Base-by-base conservation (phyloP, 805 yeast genomes). In the Citeromyces matritensis region DNA sequence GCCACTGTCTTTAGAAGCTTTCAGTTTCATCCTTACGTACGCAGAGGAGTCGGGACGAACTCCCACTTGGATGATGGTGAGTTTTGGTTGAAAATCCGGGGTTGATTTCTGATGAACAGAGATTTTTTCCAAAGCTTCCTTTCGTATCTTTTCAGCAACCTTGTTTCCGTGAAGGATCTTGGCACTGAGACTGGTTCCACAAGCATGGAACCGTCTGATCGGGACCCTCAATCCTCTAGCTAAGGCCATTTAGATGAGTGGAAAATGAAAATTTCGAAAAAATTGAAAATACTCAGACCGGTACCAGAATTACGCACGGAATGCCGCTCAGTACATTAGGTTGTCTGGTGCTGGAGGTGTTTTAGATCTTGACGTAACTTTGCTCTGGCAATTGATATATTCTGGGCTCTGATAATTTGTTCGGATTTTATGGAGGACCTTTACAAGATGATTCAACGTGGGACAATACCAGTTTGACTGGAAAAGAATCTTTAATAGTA, bases 1-100 rank as follows among this genome's bases (percentile, higher is more conserved):
- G 33, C 74, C 71, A 25, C 85, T 74, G 40, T 74, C 82, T 34
- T 63, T 59, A 19, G 88, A 81, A 8, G 91, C 88, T 50, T 73
- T 77, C 37, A 76, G 55, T 52, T 81, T 81, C 84, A 78, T 79
- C 40, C 72, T 67, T 30, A 81, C 86, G 51, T 81, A 81, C 3
- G 84, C 77, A n/a, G 78, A 60, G 9, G 91, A 79, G 46, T 81
- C 94, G 14, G 77, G 78, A 51, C 88, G 64, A 15, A 59, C 57
- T 34, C 93, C 94, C 14, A 81, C 79, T 55, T 81, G 94, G 39
- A 81, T 60, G 40, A 81, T 80, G 37, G 73, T 60, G 45, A 81
- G 58, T 27, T 60, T 63, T 21, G 94, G 91, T 39, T 60, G 57
- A 52, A 80, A 79, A 30, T 58, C 59, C 10, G 74, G 65, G 40